Base-by-base conservation (phyloP, 345 rosid genomes). In the Syzygium aqueum region DNA sequence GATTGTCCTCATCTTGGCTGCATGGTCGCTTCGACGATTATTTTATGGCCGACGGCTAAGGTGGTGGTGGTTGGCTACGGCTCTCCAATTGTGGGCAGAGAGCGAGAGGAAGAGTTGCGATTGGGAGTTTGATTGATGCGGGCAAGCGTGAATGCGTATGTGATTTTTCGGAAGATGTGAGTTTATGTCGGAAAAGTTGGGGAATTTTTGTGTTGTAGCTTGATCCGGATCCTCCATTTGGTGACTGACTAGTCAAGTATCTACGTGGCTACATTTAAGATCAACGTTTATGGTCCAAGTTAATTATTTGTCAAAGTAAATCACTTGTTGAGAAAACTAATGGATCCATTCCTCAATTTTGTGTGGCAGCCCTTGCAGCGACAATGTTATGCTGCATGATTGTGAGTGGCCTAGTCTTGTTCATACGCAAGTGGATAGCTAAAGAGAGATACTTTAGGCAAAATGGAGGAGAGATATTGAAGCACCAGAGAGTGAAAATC, bases 261-360 rank as follows among this genome's bases (percentile, higher is more conserved):
- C 5, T 27, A 5, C 5, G 30, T 0, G 0, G 67, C 5, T 59
- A 27, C 2, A 27, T 27, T 0, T 27, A 27, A 59, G 13, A 59
- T 2, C 16, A 59, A 12, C 12, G 11, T 5, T 25, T 25, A 59
- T 6, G 67, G 17, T 27, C 67, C 6, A 27, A 27, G 2, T 59
- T 59, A 8, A 12, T 27, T 59, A 27, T 3, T 27, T 23, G n/a
- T 57, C 63, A 4, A 57, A 0, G 63, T 9, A 57, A 57, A 57
- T 25, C n/a, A 2, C 23, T 9, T 0, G 1, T 23, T 56, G n/a
- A 57, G 63, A 13, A 59, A n/a, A 27, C 8, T 59, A 4, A 59
- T 27, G 0, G 3, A 5, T 59, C 16, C 67, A 27, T 27, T 59
- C 0, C 2, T 5, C 8, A 27, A 59, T 59, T 59, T 57, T 59